These are phyloP conservation scores for Tripterygium wilfordii DNA, from an alignment of 177 flowering plant species.

Conservation along the genomic window DNA sequence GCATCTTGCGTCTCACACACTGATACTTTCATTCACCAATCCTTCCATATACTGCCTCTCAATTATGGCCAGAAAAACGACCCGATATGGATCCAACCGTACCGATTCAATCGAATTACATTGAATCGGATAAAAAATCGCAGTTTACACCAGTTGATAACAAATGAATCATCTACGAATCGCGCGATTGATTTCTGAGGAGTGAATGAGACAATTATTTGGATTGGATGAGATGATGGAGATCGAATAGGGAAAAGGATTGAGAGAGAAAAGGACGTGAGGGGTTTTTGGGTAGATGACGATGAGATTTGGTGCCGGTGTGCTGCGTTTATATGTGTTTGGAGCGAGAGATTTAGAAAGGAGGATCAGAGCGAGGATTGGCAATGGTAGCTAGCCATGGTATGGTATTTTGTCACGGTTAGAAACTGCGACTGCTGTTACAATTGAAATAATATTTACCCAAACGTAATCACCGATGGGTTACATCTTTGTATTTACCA, in stretches of 20 bases:
- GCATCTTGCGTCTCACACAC: slow-evolving; percentile 43
- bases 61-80: slow-evolving; percentile 4
- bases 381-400: not conserved
- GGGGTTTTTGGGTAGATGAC: slow-evolving; percentile 7
- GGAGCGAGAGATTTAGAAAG: slow-evolving; percentile 11
- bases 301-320: slow-evolving; percentile 36
- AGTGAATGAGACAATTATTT: not conserved
- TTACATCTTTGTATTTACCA: no score
- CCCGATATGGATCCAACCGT: slow-evolving; percentile 3
- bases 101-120: not conserved
- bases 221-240: slow-evolving; percentile 5
- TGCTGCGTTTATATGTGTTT: slow-evolving; percentile 13
- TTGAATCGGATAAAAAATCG: not conserved
- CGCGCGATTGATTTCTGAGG: no score
- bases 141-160: not conserved
- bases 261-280: not conserved
- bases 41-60: slow-evolving; percentile 7
- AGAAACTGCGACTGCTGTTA: not conserved
- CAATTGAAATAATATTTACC: slow-evolving; percentile 5
- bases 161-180: not conserved
- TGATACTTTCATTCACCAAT: slow-evolving; percentile 3
- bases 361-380: not conserved
- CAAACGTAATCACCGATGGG: no score
- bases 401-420: slow-evolving; percentile 6
- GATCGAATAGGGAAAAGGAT: not conserved